Percentiles rank a stretch among this genome's conserved stretches.
phyloP scores from a whole-genome alignment of 2,329 filamentous ascomycete genomes.

The Arthrobotrys pseudoclavata region DNA sequence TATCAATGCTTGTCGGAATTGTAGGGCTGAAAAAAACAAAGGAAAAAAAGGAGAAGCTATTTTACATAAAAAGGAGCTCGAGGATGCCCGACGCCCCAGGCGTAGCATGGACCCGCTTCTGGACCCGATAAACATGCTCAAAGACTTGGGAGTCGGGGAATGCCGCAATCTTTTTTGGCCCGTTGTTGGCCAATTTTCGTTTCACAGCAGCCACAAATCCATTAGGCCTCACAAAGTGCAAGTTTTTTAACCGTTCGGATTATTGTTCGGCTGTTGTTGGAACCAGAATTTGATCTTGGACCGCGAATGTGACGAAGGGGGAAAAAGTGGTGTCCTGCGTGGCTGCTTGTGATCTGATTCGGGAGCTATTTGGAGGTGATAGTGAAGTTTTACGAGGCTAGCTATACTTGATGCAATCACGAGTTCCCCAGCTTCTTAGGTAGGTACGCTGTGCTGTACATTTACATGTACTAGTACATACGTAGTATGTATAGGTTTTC shows the following conservation, averaged over 20 bases:
- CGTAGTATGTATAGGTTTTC: too few relatives aligned
- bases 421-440: background rate
- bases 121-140: background rate
- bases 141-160: background rate
- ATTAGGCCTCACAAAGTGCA: conserved; percentile 12
- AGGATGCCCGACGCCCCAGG: conserved; percentile 10
- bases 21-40: conserved; percentile 15
- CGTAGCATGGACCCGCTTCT: background rate
- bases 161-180: conserved; percentile 1
- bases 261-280: background rate
- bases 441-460: background rate
- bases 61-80: background rate
- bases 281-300: background rate
- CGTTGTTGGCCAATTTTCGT: conserved; percentile 8
- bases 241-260: conserved; percentile 1
- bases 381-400: background rate
- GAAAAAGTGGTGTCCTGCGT: background rate
- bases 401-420: background rate
- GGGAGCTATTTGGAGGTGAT: conserved; percentile 1
- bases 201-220: conserved; percentile 17
- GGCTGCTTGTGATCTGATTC: background rate
- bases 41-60: background rate
- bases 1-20: background rate
- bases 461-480: too few relatives aligned
- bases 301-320: background rate